phyloP scores from a whole-genome alignment of 805 yeast species.

The Myxozyma monticola region DNA sequence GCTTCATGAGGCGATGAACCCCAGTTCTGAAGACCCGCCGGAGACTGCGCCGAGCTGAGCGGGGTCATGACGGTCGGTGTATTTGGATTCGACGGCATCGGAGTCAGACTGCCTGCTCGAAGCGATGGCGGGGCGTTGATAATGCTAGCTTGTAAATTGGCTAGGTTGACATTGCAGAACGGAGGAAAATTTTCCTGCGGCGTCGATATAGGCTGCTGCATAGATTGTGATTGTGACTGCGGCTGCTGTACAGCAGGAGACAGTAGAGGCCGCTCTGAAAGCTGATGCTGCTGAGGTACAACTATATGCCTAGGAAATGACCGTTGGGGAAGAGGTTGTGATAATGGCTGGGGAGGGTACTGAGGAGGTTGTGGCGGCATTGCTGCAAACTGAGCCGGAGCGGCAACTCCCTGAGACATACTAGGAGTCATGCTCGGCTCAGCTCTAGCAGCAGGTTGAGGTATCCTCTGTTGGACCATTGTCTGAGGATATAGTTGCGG shows the following conservation, averaged over 20 bases:
- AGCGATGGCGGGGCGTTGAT: not conserved
- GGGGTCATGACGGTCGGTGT: not conserved
- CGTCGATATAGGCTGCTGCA: not conserved
- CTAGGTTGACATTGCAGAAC: conserved; percentile 9
- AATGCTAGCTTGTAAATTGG: conserved; percentile 8
- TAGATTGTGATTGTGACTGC: conserved; percentile 1
- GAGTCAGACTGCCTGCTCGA: not conserved
- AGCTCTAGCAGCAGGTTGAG: not conserved
- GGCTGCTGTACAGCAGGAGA: conserved; percentile 1
- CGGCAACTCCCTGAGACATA: too few relatives aligned
- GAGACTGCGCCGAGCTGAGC: conserved; percentile 12
- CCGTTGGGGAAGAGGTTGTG: not conserved
- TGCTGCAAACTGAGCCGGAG: too few relatives aligned
- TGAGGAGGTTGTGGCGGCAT: not conserved
- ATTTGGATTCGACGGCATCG: not conserved
- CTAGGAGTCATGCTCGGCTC: too few relatives aligned
- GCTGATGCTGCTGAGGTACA: conserved; percentile 2
- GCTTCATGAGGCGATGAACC: too few relatives aligned
- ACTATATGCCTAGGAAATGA: not conserved
- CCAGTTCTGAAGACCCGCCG: conserved; percentile 10
- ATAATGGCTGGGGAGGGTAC: not conserved
- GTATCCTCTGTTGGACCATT: not conserved
- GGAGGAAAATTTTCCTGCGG: not conserved
- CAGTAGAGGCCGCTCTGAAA: not conserved
- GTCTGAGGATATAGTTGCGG: too few relatives aligned